These are phyloP conservation scores for Rhodosporidiobolus odoratus DNA, from an alignment of 768 basidiomycete species.

Conservation along the genomic window DNA sequence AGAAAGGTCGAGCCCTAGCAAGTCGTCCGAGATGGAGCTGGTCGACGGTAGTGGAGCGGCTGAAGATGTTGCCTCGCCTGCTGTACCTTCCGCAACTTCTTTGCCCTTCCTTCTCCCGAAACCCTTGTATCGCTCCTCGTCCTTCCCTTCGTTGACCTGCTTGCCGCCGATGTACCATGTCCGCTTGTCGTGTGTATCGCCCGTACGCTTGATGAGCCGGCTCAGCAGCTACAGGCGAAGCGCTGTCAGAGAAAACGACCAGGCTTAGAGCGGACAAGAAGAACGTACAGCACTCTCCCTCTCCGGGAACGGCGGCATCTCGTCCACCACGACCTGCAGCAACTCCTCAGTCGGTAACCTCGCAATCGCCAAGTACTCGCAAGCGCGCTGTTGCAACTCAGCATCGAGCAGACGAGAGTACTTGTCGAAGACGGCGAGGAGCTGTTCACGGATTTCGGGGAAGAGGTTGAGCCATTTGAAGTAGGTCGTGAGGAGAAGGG, in stretches of 20 bases:
- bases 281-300: constrained; percentile 71
- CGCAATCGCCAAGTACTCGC: constrained; percentile 90
- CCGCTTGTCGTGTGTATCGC: constrained; percentile 88
- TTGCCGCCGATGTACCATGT: constrained; percentile 96
- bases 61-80: constrained; percentile 3
- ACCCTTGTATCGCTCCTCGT: constrained; percentile 55
- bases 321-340: constrained; percentile 89
- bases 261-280: neutral
- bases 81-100: constrained; percentile 30
- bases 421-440: constrained; percentile 89
- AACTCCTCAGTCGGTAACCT: constrained; percentile 80
- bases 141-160: constrained; percentile 76
- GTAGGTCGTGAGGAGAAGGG: constrained; percentile 89
- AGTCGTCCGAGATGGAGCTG: constrained; percentile 52
- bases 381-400: constrained; percentile 95
- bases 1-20: constrained; percentile 71
- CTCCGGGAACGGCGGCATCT: constrained; percentile 98
- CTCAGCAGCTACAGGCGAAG: constrained; percentile 52
- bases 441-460: constrained; percentile 92
- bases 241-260: neutral
- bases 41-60: constrained; percentile 14
- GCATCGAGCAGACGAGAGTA: constrained; percentile 96
- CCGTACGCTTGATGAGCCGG: constrained; percentile 79
- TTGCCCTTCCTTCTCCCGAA: constrained; percentile 50
- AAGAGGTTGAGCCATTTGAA: constrained; percentile 99